A percentile compares a stretch with the other conserved stretches of the same genome.
phyloP scores from a whole-genome alignment of 2,329 filamentous ascomycete genomes.

The Trematosphaeria pertusa region DNA sequence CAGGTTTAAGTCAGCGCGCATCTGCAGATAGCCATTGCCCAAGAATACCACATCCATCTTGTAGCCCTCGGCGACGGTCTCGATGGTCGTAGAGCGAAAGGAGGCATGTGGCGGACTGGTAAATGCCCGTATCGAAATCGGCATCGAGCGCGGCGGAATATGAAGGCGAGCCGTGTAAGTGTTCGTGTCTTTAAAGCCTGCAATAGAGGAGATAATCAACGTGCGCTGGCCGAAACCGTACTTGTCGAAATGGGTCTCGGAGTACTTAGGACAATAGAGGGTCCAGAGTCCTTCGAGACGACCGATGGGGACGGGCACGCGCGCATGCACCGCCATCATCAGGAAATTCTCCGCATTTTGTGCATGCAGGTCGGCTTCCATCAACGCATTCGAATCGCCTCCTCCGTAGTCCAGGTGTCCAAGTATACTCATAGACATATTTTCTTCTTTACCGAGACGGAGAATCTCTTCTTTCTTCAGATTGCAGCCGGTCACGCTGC shows the following conservation, averaged over 20 bases:
- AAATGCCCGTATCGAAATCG: constrained; percentile 26
- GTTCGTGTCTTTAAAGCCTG: constrained; percentile 17
- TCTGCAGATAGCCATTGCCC: constrained; percentile 36
- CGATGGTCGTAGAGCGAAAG: constrained; percentile 28
- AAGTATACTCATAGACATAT: constrained; percentile 1
- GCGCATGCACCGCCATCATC: constrained; percentile 20
- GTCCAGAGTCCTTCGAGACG: constrained; percentile 30
- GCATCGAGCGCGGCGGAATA: constrained; percentile 36
- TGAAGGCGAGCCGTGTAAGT: constrained; percentile 33
- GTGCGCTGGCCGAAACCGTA: constrained; percentile 36
- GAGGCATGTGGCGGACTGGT: constrained; percentile 34
- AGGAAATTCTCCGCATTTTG: constrained; percentile 26
- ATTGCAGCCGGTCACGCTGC: constrained; percentile 36
- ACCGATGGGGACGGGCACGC: constrained; percentile 35
- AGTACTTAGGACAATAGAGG: constrained; percentile 38
- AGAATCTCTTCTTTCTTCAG: constrained; percentile 32
- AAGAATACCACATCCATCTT: constrained; percentile 34
- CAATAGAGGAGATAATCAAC: constrained; percentile 26
- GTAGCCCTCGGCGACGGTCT: constrained; percentile 32
- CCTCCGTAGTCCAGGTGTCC: constrained; percentile 7
- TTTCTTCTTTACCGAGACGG: constrained; percentile 18
- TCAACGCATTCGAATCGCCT: constrained; percentile 6
- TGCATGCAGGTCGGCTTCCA: constrained; percentile 7
- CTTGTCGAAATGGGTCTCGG: constrained; percentile 31
- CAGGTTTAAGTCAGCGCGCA: constrained; percentile 34